Conservation (phyloP, 768 basidiomycete species). For the Tubosaeta brunneosetosa region DNA sequence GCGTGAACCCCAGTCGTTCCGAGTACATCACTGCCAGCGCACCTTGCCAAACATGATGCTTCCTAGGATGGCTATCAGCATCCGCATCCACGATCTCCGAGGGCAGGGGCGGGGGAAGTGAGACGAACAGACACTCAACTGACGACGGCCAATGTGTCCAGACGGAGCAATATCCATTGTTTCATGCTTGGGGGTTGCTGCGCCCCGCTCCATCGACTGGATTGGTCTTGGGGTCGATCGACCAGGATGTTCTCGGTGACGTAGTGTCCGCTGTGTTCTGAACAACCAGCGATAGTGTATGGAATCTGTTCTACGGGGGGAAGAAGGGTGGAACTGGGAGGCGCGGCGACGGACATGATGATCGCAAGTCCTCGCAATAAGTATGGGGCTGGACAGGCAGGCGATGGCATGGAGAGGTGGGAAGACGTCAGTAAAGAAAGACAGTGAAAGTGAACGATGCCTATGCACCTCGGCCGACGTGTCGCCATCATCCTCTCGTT, state of each 20-base stretch:
- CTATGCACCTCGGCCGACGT: too few relatives aligned
- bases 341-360: slow-evolving; percentile 11
- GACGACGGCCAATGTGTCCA: slow-evolving; percentile 57
- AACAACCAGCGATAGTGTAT: slow-evolving; percentile 57
- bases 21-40: slow-evolving; percentile 3
- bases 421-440: too few relatives aligned
- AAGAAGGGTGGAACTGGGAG: slow-evolving; percentile 2
- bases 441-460: too few relatives aligned
- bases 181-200: slow-evolving; percentile 49
- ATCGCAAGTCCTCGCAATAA: background rate
- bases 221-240: slow-evolving; percentile 58
- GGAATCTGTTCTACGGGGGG: slow-evolving; percentile 23
- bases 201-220: slow-evolving; percentile 74
- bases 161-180: slow-evolving; percentile 68
- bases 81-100: background rate
- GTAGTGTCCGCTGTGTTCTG: slow-evolving; percentile 71
- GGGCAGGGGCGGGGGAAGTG: background rate
- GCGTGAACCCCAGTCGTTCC: background rate
- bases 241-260: slow-evolving; percentile 63
- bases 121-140: slow-evolving; percentile 44
- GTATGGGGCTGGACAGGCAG: too few relatives aligned
- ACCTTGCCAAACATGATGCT: slow-evolving; percentile 82
- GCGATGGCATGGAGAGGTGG: too few relatives aligned
- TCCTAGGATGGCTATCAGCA: slow-evolving; percentile 35
- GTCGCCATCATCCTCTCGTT: too few relatives aligned